Evolutionary conservation across 2,329 filamentous ascomycete species (phyloP), one percentile per base, ranked within the genome.

Genomic region (Nigrospora osmanthi): DNA sequence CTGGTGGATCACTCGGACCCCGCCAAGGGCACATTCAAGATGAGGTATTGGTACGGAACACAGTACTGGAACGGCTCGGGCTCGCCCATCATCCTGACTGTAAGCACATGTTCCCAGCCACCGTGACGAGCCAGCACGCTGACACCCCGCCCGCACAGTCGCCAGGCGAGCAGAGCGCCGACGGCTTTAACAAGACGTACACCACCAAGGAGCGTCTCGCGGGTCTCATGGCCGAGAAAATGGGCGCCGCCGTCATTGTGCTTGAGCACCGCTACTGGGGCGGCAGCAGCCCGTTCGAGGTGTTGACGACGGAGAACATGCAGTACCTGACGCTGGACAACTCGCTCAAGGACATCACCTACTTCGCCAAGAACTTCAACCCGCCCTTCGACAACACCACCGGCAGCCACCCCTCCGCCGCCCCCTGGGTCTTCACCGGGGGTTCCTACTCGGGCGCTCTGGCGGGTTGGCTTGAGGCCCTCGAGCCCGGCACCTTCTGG

Each of bases 381-480:
- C 62, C 77, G 30, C 72, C 75, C 0, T 80, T 79, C 46, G 75
- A 75, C 50, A 54, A 53, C 2, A 61, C 65, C 33, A 63, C 64
- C 14, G 61, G 57, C 48, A 77, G 69, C 52, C 65, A 68, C 40
- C 69, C 75, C 7, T 62, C 64, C 30, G 63, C 70, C 35, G 72
- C 72, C 4, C 75, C 77, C 0, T 81, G 77, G 77, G 62, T 80
- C 32, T 64, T 72, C 41, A 65, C 68, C 14, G 77, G 77, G 15
- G 76, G 75, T 13, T 78, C 73, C 3, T 80, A 80, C 56, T 67
- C 70, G 28, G 77, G 76, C 40, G 75, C 75, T 1, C 62, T 80
- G 39, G 59, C 75, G 1, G 75, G 69, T 0, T 80, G 76, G 76
- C 68, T 70, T 4, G 70, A 70, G 19, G 62, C 65, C 12, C 60